Base-by-base conservation (phyloP, 2,329 filamentous ascomycete genomes). In the Zymoseptoria tritici region DNA sequence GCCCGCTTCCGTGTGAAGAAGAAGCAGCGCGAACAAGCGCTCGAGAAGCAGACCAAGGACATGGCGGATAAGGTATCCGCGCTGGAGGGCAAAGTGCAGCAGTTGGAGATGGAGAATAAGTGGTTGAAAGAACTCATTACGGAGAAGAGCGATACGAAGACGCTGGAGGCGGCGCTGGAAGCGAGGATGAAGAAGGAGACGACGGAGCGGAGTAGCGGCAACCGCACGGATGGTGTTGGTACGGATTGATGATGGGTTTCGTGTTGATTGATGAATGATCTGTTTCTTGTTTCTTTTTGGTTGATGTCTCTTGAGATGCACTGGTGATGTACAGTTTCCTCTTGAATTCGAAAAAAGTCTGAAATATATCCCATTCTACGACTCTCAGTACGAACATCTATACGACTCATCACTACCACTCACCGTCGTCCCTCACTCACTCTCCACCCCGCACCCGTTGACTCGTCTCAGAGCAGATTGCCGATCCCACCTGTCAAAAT, bases 1-100 rank as follows among this genome's bases (percentile, higher is more conserved):
- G 79, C 79, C 16, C 77, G 79, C 51, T 81, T 81, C 76, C 77
- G 79, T 53, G 75, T 81, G 62, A 81, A 81, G 75, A 81, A 81
- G 78, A 81, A 81, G 77, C 78, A 81, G 69, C 77, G 79, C 52
- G 79, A 81, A 69, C 77, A 79, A 65, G 77, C 75, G 8, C 75
- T 81, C 51, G 79, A 81, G 74, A 78, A 79, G 73, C 75, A 75
- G 20, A 74, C 78, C 54, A 79, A 79, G 70, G 79, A 80, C 56
- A 80, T 81, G 77, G 73, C 72, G 36, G 79, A 80, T 60, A 76
- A 78, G 65, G 76, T 80, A 57, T 70, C 67, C 49, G 63, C 71
- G 13, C 72, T 80, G 57, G 78, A 80, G 68, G 71, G 73, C 52
- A 75, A 77, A 52, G 76, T 81, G 31, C 72, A 76, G 61, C 76